Evolutionary conservation across 2,329 filamentous ascomycete species (phyloP), one percentile per base, ranked within the genome.

Genomic region (Cladophialophora yegresii): DNA sequence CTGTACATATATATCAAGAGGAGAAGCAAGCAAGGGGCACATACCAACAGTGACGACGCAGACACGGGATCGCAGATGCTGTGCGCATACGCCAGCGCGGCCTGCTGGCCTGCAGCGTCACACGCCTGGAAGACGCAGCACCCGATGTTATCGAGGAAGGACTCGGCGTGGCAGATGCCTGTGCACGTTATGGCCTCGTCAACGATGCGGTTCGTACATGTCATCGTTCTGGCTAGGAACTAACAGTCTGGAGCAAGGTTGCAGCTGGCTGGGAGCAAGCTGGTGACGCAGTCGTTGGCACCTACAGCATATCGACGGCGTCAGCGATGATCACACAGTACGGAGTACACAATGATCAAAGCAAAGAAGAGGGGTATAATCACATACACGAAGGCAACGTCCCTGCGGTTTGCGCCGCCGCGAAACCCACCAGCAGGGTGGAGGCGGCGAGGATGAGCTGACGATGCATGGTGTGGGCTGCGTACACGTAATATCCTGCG

Each of bases 61-160:
- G 77, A 77, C 10, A 71, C 77, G 36, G 72, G 71, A 32, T 72
- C 72, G 70, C 78, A 80, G 71, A 80, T 75, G 22, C 72, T 69
- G 58, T 75, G 54, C 26, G 56, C 55, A 50, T 58, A 70, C 32
- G 66, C 66, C 47, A 62, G 70, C 70, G 22, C 74, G 76, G 78
- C 68, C 43, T 78, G 59, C 63, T 84, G 79, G n/a, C 82, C 79
- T 0, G 70, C 70, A 0, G 69, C 26, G 33, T 70, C 68, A 72
- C 84, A 85, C n/a, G 73, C 72, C 1, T 70, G 69, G 20, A 75
- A 72, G 22, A 86, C 74, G 69, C 84, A 86, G 73, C 82, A 84
- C 50, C 80, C 73, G 64, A 85, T 82, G 59, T 72, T 71, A 54
- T 65, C 71, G 61, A 86, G 71, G 76, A 85, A 85, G 20, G 73